phyloP scores from a whole-genome alignment of 805 yeast species.

The Priceomyces medius region DNA sequence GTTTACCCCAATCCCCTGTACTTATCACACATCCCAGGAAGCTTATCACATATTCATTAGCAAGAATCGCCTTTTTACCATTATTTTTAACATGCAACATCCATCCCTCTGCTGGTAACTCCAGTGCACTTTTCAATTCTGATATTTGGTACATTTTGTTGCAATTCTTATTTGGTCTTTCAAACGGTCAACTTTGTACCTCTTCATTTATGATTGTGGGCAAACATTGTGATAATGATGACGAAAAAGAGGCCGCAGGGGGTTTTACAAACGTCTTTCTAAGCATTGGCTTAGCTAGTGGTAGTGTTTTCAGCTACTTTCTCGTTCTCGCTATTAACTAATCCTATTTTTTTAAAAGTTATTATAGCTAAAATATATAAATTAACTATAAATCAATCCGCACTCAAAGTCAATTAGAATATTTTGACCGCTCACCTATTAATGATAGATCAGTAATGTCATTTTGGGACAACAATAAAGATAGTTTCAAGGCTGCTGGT shows the following conservation, averaged over 20 bases:
- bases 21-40: slow-evolving; percentile 40
- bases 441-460: slow-evolving; percentile 21
- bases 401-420: too few relatives aligned
- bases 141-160: slow-evolving; percentile 67
- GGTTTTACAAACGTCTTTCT: slow-evolving; percentile 84
- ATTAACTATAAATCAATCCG: too few relatives aligned
- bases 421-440: too few relatives aligned
- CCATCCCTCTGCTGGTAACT: slow-evolving; percentile 30
- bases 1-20: slow-evolving; percentile 39
- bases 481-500: slow-evolving; percentile 48
- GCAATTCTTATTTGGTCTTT: slow-evolving; percentile 78
- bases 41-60: slow-evolving; percentile 54
- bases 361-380: too few relatives aligned
- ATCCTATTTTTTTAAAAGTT: too few relatives aligned
- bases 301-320: slow-evolving; percentile 73
- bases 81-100: slow-evolving; percentile 68
- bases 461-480: slow-evolving; percentile 48
- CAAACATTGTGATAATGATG: slow-evolving; percentile 53
- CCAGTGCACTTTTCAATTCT: slow-evolving; percentile 45
- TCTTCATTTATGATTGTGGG: slow-evolving; percentile 78
- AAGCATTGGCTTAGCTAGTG: slow-evolving; percentile 74
- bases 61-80: slow-evolving; percentile 64
- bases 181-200: slow-evolving; percentile 84
- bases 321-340: slow-evolving; percentile 44
- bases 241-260: slow-evolving; percentile 88